Evolutionary conservation across 495 filamentous ascomycete species (phyloP).

Genomic region (Mytilinidion resinicola): DNA sequence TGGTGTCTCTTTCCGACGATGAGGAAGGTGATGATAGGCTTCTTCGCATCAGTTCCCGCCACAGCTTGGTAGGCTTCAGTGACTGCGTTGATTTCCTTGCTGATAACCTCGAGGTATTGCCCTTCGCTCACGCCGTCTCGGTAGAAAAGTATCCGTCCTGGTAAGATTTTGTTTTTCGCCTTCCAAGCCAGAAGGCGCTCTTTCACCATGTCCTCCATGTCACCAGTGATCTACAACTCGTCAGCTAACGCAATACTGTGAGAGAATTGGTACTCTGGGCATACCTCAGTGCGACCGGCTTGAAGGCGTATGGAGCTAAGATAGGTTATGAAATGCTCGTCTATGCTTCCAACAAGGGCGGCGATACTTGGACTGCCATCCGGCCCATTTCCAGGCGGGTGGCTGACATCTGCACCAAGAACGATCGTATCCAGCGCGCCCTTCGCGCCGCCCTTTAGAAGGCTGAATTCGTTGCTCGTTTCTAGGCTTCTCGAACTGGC

Average conservation of each 20-base stretch:
- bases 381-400: not conserved
- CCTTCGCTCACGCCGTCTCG: slow-evolving; percentile 14
- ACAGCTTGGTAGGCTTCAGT: not conserved
- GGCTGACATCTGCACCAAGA: slow-evolving; percentile 14
- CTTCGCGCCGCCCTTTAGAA: not conserved
- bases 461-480: not conserved
- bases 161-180: not conserved
- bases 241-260: not conserved
- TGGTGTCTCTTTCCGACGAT: slow-evolving; percentile 8
- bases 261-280: not conserved
- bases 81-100: slow-evolving; percentile 1
- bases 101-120: slow-evolving; percentile 3
- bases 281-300: slow-evolving; percentile 11
- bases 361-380: slow-evolving; percentile 8
- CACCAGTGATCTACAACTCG: slow-evolving; percentile 1
- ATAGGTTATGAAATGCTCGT: slow-evolving; percentile 8
- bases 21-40: slow-evolving; percentile 4
- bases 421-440: not conserved
- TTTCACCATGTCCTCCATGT: slow-evolving; percentile 6
- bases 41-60: not conserved
- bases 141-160: slow-evolving; percentile 9
- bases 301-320: slow-evolving; percentile 10
- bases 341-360: slow-evolving; percentile 6
- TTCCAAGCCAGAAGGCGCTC: slow-evolving; percentile 11
- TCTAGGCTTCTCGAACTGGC: not conserved